Percentiles rank a stretch among this genome's conserved stretches.
phyloP scores from a whole-genome alignment of 176 grass and related monocot genomes.

The Rhynchospora pubera region DNA sequence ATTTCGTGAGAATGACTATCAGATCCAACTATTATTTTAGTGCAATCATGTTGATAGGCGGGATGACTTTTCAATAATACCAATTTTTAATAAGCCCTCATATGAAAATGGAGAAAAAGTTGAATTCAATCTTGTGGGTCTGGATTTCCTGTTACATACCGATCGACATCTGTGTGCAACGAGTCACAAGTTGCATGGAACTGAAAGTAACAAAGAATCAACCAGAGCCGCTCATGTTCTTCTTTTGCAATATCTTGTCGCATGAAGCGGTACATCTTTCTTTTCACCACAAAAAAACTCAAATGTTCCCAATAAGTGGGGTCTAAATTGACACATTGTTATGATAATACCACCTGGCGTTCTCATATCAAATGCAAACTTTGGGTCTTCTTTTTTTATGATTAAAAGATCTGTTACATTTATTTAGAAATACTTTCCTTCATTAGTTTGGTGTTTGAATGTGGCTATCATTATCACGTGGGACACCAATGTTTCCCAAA shows the following conservation, averaged over 20 bases:
- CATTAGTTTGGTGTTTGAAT: neutral
- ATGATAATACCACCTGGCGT: neutral
- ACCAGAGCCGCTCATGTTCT: neutral
- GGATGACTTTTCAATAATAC: neutral
- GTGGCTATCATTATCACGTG: conserved; percentile 11
- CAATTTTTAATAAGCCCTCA: neutral
- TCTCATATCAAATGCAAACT: neutral
- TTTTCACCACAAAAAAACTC: neutral
- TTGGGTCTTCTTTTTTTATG: neutral
- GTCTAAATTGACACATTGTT: neutral
- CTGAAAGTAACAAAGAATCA: neutral
- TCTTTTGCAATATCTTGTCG: neutral
- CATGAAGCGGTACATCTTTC: neutral
- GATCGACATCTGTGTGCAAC: neutral
- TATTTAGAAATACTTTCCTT: conserved; percentile 15
- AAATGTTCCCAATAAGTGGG: too few relatives aligned
- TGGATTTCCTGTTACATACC: neutral
- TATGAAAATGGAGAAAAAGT: neutral
- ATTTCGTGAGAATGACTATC: too few relatives aligned
- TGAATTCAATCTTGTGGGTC: neutral
- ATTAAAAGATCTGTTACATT: neutral
- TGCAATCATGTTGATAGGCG: conserved; percentile 7
- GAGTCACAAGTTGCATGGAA: neutral
- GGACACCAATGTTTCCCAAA: neutral
- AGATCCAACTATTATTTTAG: neutral